phyloP scores from a whole-genome alignment of 768 basidiomycete genomes.

The Nidularia pulvinata region DNA sequence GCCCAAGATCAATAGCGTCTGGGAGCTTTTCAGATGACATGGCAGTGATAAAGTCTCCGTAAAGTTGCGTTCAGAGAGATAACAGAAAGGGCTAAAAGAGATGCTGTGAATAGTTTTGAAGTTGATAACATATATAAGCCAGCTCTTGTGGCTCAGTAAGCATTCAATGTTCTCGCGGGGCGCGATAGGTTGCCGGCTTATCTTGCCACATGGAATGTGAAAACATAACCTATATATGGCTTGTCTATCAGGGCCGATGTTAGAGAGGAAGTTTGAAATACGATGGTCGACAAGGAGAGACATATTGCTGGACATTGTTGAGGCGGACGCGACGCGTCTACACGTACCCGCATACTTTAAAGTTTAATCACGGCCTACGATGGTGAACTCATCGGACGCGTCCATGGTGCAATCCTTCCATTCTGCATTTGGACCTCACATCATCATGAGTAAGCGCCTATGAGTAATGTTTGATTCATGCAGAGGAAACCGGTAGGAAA shows the following conservation, averaged over 20 bases:
- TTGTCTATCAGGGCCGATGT: no score
- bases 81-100: no score
- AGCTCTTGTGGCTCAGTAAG: background rate
- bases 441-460: no score
- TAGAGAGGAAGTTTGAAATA: no score
- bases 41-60: background rate
- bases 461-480: no score
- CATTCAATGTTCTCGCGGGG: background rate
- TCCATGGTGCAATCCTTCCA: background rate
- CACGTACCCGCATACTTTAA: background rate
- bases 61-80: no score
- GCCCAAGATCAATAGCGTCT: conserved; percentile 65
- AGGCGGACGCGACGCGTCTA: background rate
- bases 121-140: background rate
- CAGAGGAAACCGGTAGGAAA: no score
- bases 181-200: background rate
- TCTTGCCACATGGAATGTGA: no score
- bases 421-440: background rate
- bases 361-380: background rate
- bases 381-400: background rate
- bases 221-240: background rate
- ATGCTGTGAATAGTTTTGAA: no score
- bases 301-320: background rate
- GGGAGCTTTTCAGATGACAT: conserved; percentile 23
- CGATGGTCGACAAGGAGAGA: background rate